Percentiles rank a stretch among this genome's conserved stretches.
These are phyloP conservation scores for Escovopsis sp. DNA, from an alignment of 2,329 filamentous ascomycete species.

Conservation along the genomic window DNA sequence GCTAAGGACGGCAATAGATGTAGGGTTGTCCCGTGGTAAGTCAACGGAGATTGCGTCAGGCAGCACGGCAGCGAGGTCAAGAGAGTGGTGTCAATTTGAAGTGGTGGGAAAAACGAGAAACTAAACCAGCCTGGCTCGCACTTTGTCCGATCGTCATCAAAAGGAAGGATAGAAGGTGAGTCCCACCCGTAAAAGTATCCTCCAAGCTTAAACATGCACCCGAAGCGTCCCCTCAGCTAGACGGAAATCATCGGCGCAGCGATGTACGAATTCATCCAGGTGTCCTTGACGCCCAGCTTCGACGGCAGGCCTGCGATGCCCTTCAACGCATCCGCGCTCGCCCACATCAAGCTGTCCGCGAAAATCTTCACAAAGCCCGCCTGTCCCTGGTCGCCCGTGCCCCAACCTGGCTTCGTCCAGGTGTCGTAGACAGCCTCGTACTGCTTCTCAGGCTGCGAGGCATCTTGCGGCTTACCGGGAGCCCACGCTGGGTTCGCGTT, in stretches of 20 bases:
- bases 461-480: background rate
- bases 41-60: too few relatives aligned
- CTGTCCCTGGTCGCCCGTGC: background rate
- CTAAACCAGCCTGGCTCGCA: too few relatives aligned
- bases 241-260: conserved; percentile 2
- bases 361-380: background rate
- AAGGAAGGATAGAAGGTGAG: background rate
- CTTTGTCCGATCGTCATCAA: too few relatives aligned
- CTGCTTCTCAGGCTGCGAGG: background rate
- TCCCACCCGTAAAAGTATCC: too few relatives aligned
- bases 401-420: conserved; percentile 1
- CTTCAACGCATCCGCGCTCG: background rate
- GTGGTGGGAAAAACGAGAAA: too few relatives aligned
- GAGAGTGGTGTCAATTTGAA: too few relatives aligned
- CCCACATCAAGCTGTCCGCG: background rate
- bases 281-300: background rate
- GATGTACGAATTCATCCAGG: conserved; percentile 1
- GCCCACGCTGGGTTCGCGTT: background rate
- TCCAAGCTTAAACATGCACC: too few relatives aligned
- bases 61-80: too few relatives aligned
- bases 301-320: conserved; percentile 1
- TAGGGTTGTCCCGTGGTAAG: too few relatives aligned
- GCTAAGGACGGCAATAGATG: too few relatives aligned
- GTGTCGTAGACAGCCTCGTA: background rate
- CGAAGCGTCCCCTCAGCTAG: background rate